Evolutionary conservation across 2,329 filamentous ascomycete species (phyloP), one percentile per base, ranked within the genome.

Genomic region (Pezicula rhizophila): DNA sequence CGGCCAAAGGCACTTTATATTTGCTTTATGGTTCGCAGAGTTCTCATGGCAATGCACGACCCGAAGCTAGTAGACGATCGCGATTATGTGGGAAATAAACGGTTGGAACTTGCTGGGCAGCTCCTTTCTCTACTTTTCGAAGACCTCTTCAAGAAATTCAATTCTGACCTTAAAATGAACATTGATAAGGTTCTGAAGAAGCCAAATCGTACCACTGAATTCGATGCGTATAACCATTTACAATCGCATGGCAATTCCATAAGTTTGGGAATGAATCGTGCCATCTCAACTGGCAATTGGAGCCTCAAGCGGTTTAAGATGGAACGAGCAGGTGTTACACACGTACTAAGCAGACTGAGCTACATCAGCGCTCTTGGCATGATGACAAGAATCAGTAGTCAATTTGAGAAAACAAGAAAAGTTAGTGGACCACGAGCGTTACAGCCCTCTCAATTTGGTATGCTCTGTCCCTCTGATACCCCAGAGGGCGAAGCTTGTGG

Each of bases 361-460:
- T 99, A 97, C 64, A 96, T 99, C 66, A 88, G 87, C 54, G 93
- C 93, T 25, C 79, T 99, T 25, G 95, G 95, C 54, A 99, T 99
- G 95, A 99, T 99, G 93, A 99, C 93, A 12, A 80, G 93, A 67
- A 97, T 99, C 62, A 93, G 87, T 67, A 95, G 88, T 77, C 93
- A 99, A 71, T 99, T 99, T 63, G 93, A 99, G 66, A 99, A 99
- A 77, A 97, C 93, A 2, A 77, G 93, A 59, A 99, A 99, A 69
- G 91, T 99, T 52, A 91, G 85, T 64, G 95, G 95, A 57, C 93
- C 95, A 60, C 85, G 93, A 78, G 93, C 95, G 15, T 76, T 99
- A 43, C 93, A 99, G 64, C 91, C 93, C 6, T 99, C 93, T 1
- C 93, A 99, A 59, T 99, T 96, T 72, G 93, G 93, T 59, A 96